Evolutionary conservation across 768 basidiomycete genomes (phyloP).

Genomic region (Lactifluus pinguis): DNA sequence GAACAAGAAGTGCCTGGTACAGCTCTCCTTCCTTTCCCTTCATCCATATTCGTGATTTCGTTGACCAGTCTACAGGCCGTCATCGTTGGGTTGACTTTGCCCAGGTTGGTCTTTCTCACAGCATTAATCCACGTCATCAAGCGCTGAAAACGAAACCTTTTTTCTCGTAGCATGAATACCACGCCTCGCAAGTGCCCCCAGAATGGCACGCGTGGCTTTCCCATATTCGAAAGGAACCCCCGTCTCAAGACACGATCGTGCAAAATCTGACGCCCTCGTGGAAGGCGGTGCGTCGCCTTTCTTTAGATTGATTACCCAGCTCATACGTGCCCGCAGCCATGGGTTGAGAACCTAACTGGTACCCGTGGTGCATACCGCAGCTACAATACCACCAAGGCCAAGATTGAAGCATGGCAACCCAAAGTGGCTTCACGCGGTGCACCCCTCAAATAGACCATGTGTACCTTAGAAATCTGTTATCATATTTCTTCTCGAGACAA

Average conservation of each 20-base stretch:
- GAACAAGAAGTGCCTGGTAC: conserved; percentile 83
- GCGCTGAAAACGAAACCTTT: too few relatives aligned
- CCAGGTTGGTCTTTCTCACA: conserved; percentile 43
- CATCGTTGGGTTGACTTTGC: conserved; percentile 95
- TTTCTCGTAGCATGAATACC: conserved; percentile 57
- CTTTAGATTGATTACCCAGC: background rate
- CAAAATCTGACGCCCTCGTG: conserved; percentile 64
- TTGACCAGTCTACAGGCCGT: conserved; percentile 47
- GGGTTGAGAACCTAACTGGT: conserved; percentile 84
- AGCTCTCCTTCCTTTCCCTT: conserved; percentile 17
- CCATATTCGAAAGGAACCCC: conserved; percentile 81
- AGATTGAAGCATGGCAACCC: conserved; percentile 79
- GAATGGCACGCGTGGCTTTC: conserved; percentile 97
- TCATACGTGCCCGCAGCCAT: conserved; percentile 42
- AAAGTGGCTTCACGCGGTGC: conserved; percentile 45
- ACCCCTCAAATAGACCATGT: conserved; percentile 14
- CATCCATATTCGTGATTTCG: background rate
- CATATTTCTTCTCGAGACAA: conserved; percentile 6
- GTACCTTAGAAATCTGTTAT: background rate
- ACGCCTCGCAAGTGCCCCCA: conserved; percentile 89
- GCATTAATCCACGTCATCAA: too few relatives aligned
- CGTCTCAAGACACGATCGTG: conserved; percentile 64
- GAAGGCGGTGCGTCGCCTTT: conserved; percentile 57
- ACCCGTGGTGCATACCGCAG: conserved; percentile 84
- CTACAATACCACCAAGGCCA: conserved; percentile 81